These are phyloP conservation scores for Aspergillus fumigatiaffinis DNA, from an alignment of 2,329 filamentous ascomycete species.

Conservation along the genomic window DNA sequence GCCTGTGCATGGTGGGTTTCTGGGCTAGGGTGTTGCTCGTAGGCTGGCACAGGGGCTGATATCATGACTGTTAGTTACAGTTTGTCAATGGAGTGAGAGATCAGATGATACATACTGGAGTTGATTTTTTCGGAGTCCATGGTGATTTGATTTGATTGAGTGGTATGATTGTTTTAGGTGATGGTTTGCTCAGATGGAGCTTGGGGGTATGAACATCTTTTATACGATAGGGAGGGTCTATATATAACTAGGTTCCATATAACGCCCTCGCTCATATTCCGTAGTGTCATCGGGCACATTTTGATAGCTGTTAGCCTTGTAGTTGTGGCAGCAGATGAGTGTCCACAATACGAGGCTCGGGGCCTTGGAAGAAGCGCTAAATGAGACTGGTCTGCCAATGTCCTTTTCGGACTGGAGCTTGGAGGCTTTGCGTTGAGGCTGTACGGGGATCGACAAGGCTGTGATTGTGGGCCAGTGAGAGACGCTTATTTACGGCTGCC, in stretches of 20 bases:
- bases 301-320: neutral
- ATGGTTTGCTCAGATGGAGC: neutral
- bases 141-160: neutral
- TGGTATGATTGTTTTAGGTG: neutral
- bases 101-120: neutral
- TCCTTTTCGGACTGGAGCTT: neutral
- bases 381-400: neutral
- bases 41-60: conserved; percentile 2
- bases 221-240: neutral
- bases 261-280: too few relatives aligned
- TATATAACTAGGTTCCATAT: neutral
- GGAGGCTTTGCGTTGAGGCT: neutral
- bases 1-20: neutral
- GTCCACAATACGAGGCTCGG: neutral
- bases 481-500: too few relatives aligned
- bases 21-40: neutral
- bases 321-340: neutral
- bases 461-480: neutral
- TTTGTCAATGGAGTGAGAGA: neutral
- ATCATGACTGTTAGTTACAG: neutral
- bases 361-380: neutral
- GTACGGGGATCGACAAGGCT: neutral
- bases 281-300: neutral
- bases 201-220: neutral
- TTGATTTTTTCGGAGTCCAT: neutral